Base-by-base conservation (phyloP, 75 land plant genomes). In the Picea glauca region DNA sequence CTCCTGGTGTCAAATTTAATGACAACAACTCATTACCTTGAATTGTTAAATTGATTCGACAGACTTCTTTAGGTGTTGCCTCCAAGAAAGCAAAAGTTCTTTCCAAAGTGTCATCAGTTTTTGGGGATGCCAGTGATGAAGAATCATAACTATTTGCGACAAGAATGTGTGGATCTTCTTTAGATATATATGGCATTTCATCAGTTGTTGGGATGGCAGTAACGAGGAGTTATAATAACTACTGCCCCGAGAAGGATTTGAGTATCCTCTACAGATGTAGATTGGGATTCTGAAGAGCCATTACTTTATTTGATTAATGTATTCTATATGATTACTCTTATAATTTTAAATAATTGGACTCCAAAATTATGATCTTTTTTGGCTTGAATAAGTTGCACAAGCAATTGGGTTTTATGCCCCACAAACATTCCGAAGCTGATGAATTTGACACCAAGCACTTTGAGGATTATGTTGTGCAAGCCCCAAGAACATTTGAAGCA, bases 121-220 rank as follows among this genome's bases (percentile, higher is more conserved):
- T 95, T 64, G 80, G 84, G 38, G 78, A 88, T 60, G 96, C 91
- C 62, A 93, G 94, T 74, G 98, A 93, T 72, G 91, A 90, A 5
- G 98, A 95, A 74, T 65, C 79, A 31, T 70, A 9, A 43, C 26
- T 20, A 40, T 14, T 43, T 21, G 40, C 1, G 70, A 66, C n/a
- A 70, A 38, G 54, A 17, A 9, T 50, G 0, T 11, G 54, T 1
- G 12, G 40, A 43, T 70, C 54, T 70, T 70, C 74, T 70, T 21
- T 50, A 50, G 11, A 50, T 50, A 0, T 50, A 9, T 11, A 9
- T 50, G 12, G 56, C 9, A 50, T 50, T 50, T 9, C 12, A 11
- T 50, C 13, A 11, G 56, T 50, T 50, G 56, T 9, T 9, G 56
- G 56, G 56, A 50, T 50, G 12, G 2, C 56, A 50, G 13, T 50